These are phyloP conservation scores for Saccharomyces hybrid DNA, from an alignment of 1,139 yeast genomes.

Conservation along the genomic window DNA sequence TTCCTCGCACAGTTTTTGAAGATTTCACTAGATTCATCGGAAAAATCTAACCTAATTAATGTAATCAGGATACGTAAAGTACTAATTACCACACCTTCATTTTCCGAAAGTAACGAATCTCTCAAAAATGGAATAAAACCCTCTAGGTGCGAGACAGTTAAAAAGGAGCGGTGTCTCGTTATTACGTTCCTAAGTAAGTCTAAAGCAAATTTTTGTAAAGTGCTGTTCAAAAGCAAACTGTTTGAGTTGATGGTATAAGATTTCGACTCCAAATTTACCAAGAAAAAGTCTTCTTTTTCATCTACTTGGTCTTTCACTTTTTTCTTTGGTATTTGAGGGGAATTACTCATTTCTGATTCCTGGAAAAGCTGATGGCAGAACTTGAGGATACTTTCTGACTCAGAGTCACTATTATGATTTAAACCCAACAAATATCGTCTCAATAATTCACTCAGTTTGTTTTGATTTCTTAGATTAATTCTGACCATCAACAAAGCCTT, in stretches of 20 bases:
- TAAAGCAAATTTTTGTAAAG: conserved; percentile 69
- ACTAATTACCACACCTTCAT: conserved; percentile 68
- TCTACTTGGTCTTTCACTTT: conserved; percentile 25
- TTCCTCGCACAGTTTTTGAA: conserved; percentile 56
- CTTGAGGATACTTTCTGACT: conserved; percentile 51
- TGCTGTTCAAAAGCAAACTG: conserved; percentile 43
- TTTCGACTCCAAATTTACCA: conserved; percentile 59
- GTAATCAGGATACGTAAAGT: conserved; percentile 58
- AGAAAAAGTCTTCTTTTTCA: conserved; percentile 51
- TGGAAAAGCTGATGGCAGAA: conserved; percentile 73
- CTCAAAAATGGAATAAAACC: conserved; percentile 74
- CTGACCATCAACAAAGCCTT: conserved; percentile 57
- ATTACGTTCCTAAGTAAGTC: conserved; percentile 72
- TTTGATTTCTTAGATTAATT: conserved; percentile 59
- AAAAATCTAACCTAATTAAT: conserved; percentile 55
- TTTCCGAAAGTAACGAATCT: conserved; percentile 50
- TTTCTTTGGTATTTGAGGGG: conserved; percentile 18
- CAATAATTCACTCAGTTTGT: conserved; percentile 70
- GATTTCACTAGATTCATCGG: conserved; percentile 44
- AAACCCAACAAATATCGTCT: conserved; percentile 74
- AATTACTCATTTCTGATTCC: conserved; percentile 33
- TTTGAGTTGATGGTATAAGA: conserved; percentile 47
- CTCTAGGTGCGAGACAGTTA: conserved; percentile 52
- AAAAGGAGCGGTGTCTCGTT: conserved; percentile 49
- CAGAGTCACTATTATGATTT: conserved; percentile 53